These are phyloP conservation scores for Plectranthus barbatus DNA, from an alignment of 257 asterid genomes.

Conservation along the genomic window DNA sequence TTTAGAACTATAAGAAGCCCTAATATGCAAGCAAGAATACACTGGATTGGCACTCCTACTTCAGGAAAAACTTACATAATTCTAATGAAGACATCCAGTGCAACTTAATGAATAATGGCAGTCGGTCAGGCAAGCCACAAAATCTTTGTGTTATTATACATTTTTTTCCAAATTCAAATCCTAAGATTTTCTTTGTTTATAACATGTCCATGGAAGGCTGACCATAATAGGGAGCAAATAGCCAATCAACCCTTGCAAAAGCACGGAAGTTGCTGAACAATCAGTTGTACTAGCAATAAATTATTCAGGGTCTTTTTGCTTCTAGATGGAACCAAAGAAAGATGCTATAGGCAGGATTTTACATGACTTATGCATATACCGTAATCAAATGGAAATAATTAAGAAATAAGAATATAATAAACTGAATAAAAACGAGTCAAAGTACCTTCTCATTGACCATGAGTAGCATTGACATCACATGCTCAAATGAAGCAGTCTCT, in stretches of 20 bases:
- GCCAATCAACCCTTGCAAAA: background rate
- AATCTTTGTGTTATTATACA: background rate
- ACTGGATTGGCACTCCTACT: background rate
- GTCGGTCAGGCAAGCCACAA: background rate
- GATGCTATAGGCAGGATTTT: background rate
- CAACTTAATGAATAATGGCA: background rate
- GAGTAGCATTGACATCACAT: constrained; percentile 94
- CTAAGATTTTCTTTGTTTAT: background rate
- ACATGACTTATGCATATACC: background rate
- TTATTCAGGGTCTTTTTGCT: constrained; percentile 1
- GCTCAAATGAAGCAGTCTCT: constrained; percentile 87
- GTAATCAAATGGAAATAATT: background rate
- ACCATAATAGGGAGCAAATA: background rate
- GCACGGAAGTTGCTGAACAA: background rate
- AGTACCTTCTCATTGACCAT: constrained; percentile 97
- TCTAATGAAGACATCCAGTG: background rate
- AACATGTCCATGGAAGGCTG: background rate
- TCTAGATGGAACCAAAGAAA: background rate
- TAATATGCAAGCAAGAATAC: background rate
- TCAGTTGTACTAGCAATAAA: constrained; percentile 1
- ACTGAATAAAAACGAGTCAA: background rate
- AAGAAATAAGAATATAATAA: background rate
- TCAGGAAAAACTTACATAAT: background rate
- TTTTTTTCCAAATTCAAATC: background rate
- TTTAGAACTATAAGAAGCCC: background rate